phyloP scores from a whole-genome alignment of 1,284 basidiomycete species.

The Mixia osmundae region DNA sequence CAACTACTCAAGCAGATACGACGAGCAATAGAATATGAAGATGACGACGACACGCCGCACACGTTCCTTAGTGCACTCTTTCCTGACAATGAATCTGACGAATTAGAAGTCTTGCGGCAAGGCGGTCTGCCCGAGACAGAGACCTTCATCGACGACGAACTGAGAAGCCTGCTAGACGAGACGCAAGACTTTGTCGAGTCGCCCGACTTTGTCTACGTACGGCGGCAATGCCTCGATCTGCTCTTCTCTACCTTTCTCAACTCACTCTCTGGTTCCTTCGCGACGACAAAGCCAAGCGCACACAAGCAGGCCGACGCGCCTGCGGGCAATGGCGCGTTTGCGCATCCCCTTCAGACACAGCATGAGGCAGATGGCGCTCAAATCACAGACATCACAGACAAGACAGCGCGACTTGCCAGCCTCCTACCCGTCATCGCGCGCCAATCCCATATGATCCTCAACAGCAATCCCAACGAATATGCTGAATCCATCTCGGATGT shows the following conservation, averaged over 20 bases:
- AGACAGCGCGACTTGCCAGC: conserved; percentile 40
- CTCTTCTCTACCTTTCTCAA: conserved; percentile 34
- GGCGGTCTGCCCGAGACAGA: conserved; percentile 16
- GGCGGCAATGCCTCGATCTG: conserved; percentile 41
- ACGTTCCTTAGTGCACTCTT: conserved; percentile 52
- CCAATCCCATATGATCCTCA: conserved; percentile 46
- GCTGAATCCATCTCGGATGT: conserved; percentile 37
- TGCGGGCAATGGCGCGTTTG: conserved; percentile 30
- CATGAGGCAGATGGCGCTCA: no score
- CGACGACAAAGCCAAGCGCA: conserved; percentile 11
- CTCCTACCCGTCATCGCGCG: conserved; percentile 50
- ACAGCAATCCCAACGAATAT: conserved; percentile 52
- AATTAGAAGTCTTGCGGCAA: conserved; percentile 15
- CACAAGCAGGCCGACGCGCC: no score
- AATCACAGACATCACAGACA: conserved; percentile 20
- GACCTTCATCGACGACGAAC: conserved; percentile 25
- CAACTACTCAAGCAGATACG: conserved; percentile 44
- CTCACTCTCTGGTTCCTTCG: conserved; percentile 28
- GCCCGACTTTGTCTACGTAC: conserved; percentile 40
- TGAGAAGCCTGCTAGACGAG: conserved; percentile 41
- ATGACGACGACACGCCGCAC: conserved; percentile 1
- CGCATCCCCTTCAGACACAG: conserved; percentile 9
- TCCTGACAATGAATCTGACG: conserved; percentile 38
- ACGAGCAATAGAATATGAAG: conserved; percentile 36
- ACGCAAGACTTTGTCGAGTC: conserved; percentile 40